These are phyloP conservation scores for Trypanosoma mega DNA, from an alignment of 208 protist genomes.

Conservation along the genomic window DNA sequence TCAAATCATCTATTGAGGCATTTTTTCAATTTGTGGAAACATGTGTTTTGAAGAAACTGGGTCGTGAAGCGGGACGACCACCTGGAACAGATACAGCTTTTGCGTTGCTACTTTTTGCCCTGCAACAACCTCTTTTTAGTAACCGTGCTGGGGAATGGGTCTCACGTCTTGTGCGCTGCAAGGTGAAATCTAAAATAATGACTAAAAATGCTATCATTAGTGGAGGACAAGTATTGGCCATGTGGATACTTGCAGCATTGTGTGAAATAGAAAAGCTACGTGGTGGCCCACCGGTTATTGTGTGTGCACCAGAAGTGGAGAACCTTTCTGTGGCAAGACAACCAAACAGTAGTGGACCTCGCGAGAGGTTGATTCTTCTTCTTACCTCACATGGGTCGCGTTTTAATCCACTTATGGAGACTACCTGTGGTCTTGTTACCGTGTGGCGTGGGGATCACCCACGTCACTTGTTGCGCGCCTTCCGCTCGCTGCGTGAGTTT, in stretches of 20 bases:
- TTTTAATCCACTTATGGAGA: constrained; percentile 13
- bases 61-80: constrained; percentile 7
- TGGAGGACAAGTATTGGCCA: constrained; percentile 27
- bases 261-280: constrained; percentile 7
- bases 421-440: constrained; percentile 6
- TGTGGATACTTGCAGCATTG: constrained; percentile 18
- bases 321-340: no score
- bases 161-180: constrained; percentile 8
- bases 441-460: constrained; percentile 12
- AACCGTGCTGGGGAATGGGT: constrained; percentile 15
- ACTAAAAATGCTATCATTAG: constrained; percentile 8
- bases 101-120: constrained; percentile 22
- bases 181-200: constrained; percentile 2
- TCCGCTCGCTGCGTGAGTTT: not conserved
- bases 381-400: constrained; percentile 13
- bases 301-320: no score
- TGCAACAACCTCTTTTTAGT: constrained; percentile 23
- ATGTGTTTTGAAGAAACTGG: constrained; percentile 12
- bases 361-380: constrained; percentile 13
- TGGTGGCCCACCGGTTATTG: not conserved
- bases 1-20: constrained; percentile 2
- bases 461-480: constrained; percentile 4
- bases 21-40: constrained; percentile 26
- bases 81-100: constrained; percentile 16
- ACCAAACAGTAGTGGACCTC: no score